Base-by-base conservation (phyloP, 495 filamentous ascomycete species). In the Penicillium salamii region DNA sequence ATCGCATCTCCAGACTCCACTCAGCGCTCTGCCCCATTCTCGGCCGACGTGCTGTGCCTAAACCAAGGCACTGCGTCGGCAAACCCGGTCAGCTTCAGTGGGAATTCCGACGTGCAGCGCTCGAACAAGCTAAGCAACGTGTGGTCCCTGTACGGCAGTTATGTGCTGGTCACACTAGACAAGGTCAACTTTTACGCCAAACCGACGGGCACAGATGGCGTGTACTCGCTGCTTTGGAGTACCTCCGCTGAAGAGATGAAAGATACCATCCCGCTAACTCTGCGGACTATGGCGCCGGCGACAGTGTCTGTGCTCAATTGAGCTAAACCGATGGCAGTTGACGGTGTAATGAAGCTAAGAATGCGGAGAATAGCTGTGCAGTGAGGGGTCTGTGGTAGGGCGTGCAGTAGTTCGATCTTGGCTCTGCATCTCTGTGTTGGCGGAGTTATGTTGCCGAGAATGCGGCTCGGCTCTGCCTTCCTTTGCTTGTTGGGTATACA, bases 111-210 rank as follows among this genome's bases (percentile, higher is more conserved):
- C 1, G 18, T 20, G 2, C 34, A 20, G 2, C 35, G 13, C 23
- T 24, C 33, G 11, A 31, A 14, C 5, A 46, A 45, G 14, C 31
- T 56, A 6, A 56, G 49, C 19, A 28, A 56, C n/a, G 37, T 59
- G 2, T 59, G 52, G 49, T 53, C 53, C 19, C 24, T 40, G 3
- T 56, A 59, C 9, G 57, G 57, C 3, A 37, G 26, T 7, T 59
- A 55, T 46, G 53, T 59, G 7, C 41, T 56, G 26, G 42, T 40
- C 26, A 55, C 37, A 0, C 24, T 59, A 6, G 36, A 43, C 15
- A 45, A 45, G 11, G 53, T 45, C 19, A 56, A 31, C 15, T 59
- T 59, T 12, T 59, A 56, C 21, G 57, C 49, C 3, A 43, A 41
- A 40, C 32, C 31, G 5, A 33, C 44, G 6, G 52, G 14, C 15